Evolutionary conservation across 2,329 filamentous ascomycete genomes (phyloP).

Genomic region (Lasiodiplodia hormozganensis): DNA sequence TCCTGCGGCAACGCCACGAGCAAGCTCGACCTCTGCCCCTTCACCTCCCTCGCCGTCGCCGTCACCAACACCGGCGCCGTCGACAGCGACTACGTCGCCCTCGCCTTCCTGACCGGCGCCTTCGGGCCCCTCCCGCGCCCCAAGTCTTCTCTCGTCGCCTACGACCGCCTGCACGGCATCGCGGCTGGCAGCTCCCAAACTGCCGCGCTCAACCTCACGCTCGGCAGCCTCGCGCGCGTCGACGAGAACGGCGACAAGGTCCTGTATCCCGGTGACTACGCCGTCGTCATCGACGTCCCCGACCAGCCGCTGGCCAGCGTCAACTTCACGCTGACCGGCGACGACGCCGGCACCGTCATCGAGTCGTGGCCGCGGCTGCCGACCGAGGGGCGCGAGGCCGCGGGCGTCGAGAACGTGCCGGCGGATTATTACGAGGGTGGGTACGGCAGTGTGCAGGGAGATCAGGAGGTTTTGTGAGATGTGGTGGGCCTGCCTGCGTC

Average conservation of each 20-base stretch:
- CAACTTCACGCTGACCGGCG: constrained; percentile 57
- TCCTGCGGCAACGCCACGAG: constrained; percentile 40
- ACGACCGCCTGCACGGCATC: constrained; percentile 54
- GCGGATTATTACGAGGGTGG: constrained; percentile 42
- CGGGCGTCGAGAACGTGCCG: constrained; percentile 29
- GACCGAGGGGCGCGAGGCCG: constrained; percentile 19
- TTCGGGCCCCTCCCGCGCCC: constrained; percentile 60
- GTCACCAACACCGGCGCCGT: constrained; percentile 57
- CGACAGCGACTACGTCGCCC: constrained; percentile 60
- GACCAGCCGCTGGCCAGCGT: constrained; percentile 43
- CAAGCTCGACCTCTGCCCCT: constrained; percentile 54
- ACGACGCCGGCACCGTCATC: constrained; percentile 45
- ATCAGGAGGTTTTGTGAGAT: constrained; percentile 5
- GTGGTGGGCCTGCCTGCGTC: background rate
- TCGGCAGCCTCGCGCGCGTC: constrained; percentile 59
- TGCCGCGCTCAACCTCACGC: constrained; percentile 51
- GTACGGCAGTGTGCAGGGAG: constrained; percentile 31
- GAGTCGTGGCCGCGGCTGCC: constrained; percentile 48
- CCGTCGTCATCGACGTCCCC: constrained; percentile 35
- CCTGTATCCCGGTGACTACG: constrained; percentile 62
- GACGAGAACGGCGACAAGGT: constrained; percentile 59
- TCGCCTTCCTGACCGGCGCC: constrained; percentile 58
- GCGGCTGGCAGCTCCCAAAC: constrained; percentile 40
- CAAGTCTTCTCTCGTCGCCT: constrained; percentile 60
- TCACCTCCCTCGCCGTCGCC: constrained; percentile 47